phyloP scores from a whole-genome alignment of 2,329 filamentous ascomycete species.

The Seiridium unicorne region DNA sequence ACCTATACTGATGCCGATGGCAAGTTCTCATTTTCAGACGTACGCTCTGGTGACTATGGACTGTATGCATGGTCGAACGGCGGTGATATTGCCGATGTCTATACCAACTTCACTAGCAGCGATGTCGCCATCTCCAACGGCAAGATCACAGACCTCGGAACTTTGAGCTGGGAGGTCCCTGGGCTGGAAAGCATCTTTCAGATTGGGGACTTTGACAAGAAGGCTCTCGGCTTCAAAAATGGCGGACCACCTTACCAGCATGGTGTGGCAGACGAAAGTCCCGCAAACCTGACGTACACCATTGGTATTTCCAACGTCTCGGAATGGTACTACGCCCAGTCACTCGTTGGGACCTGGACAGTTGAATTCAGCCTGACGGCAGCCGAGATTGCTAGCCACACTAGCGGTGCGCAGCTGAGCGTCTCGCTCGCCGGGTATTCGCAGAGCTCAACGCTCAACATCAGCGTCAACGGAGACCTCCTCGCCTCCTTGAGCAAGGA shows the following conservation, averaged over 20 bases:
- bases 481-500: slow-evolving; percentile 37
- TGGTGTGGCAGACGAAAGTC: slow-evolving; percentile 40
- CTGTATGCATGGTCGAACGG: slow-evolving; percentile 50
- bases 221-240: slow-evolving; percentile 39
- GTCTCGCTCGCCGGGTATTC: slow-evolving; percentile 44
- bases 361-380: slow-evolving; percentile 25
- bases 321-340: slow-evolving; percentile 51
- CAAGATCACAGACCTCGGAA: slow-evolving; percentile 33
- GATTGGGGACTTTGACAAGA: slow-evolving; percentile 46
- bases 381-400: neutral
- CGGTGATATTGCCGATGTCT: slow-evolving; percentile 39
- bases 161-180: slow-evolving; percentile 36
- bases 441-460: slow-evolving; percentile 34
- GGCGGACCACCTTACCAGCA: slow-evolving; percentile 43
- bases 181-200: slow-evolving; percentile 42
- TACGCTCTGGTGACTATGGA: slow-evolving; percentile 43
- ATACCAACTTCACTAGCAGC: slow-evolving; percentile 39
- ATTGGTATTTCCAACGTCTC: slow-evolving; percentile 32
- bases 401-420: slow-evolving; percentile 32
- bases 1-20: slow-evolving; percentile 40
- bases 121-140: slow-evolving; percentile 33
- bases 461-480: slow-evolving; percentile 35
- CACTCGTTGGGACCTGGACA: slow-evolving; percentile 33
- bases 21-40: slow-evolving; percentile 39
- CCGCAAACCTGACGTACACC: slow-evolving; percentile 43